Base-by-base conservation (phyloP, 2,329 filamentous ascomycete species). In the Talaromyces sp. region DNA sequence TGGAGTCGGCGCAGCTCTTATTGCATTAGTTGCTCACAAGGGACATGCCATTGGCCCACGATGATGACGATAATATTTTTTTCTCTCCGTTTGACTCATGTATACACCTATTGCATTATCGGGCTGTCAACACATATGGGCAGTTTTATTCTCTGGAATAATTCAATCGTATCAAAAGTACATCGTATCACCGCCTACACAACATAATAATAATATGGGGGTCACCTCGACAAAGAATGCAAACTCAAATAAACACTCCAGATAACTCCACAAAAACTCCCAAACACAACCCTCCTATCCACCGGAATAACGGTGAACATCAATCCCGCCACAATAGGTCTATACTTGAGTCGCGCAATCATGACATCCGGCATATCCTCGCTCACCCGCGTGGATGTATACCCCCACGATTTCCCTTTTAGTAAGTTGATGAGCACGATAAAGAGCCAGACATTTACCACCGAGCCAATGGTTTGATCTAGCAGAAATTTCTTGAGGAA, bases 1-100 rank as follows among this genome's bases (percentile, higher is more conserved):
- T 69, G 95, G 92, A 68, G 91, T 97, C n/a, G 95, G 95, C 62
- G 95, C 95, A 3, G 95, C 95, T 47, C 81, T 99, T 71, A 98
- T 98, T 79, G 95, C 95, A 61, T 85, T 97, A 60, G 91, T 97
- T 33, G 94, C 94, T 1, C 90, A 90, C 66, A 75, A 71, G 66
- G 69, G 69, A 25, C n/a, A 58, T 45, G 27, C n/a, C n/a, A 22
- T 49, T 52, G 33, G 25, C 10, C 9, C 43, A 17, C 13, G n/a
- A 62, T 49, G 33, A 66, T 66, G 45, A 57, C 60, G 54, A 57
- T 27, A 22, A 56, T 37, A n/a, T 56, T 25, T 56, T 56, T 33
- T 39, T 35, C 31, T 35, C n/a, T 41, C 10, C 31, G 39, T 19
- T 49, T 33, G 45, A 25, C 50, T 35, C 31, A 50, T 43, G 39